Evolutionary conservation across 2,329 filamentous ascomycete species (phyloP).

Genomic region (Gliomastix tumulicola): DNA sequence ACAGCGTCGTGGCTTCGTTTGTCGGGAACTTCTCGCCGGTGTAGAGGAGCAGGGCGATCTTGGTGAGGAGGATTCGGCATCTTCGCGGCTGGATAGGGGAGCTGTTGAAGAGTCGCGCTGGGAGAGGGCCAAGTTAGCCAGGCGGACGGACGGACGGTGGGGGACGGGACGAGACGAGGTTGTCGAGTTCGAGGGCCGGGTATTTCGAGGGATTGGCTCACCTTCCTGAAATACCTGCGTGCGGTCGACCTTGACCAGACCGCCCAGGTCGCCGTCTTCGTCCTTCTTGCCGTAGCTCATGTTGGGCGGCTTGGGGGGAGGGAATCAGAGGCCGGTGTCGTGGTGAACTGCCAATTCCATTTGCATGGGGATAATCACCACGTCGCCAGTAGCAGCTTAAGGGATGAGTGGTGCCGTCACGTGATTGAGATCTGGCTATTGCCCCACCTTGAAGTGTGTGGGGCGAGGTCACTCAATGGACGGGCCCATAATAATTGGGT

Average conservation of each 20-base stretch:
- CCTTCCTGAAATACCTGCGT: slow-evolving; percentile 99
- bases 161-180: slow-evolving; percentile 7
- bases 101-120: slow-evolving; percentile 95
- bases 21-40: slow-evolving; percentile 95
- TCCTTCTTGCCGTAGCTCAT: slow-evolving; percentile 99
- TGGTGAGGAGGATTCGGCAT: slow-evolving; percentile 96
- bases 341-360: slow-evolving; percentile 18
- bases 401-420: slow-evolving; percentile 23
- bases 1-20: slow-evolving; percentile 94
- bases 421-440: too few species aligned
- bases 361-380: slow-evolving; percentile 30
- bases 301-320: slow-evolving; percentile 34
- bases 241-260: slow-evolving; percentile 96
- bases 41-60: slow-evolving; percentile 93
- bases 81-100: slow-evolving; percentile 93
- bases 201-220: slow-evolving; percentile 36
- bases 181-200: too few species aligned
- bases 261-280: slow-evolving; percentile 88
- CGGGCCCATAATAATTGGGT: too few species aligned
- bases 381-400: slow-evolving; percentile 26
- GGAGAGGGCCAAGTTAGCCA: slow-evolving; percentile 25
- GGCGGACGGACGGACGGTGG: slow-evolving; percentile 15
- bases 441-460: too few species aligned
- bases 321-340: slow-evolving; percentile 22
- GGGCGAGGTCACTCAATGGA: too few species aligned